Base-by-base conservation (phyloP, 23 red algal genomes). In the Gracilaria domingensis region DNA sequence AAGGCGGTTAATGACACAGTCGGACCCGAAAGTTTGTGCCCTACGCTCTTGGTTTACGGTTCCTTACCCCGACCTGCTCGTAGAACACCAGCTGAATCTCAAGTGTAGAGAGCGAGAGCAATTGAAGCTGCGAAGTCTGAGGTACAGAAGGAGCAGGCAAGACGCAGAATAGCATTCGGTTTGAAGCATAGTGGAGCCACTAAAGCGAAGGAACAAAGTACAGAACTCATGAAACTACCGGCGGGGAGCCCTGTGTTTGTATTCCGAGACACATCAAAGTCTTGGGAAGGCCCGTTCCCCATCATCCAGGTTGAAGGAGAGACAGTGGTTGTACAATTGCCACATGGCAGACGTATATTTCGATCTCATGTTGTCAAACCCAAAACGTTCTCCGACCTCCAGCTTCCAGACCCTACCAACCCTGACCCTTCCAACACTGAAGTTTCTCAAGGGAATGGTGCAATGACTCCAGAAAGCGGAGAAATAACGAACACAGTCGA, bases 81-180 rank as follows among this genome's bases (percentile, higher is more conserved):
- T 0, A 35, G 13, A 16, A 42, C 12, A 6, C 59, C 59, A 0
- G n/a, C 60, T 2, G 36, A 39, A n/a, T n/a, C 55, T 3, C 55
- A 66, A 70, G 38, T 85, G 4, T 12, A 33, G 8, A 6, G 58
- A 5, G 82, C 82, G 39, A 49, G 23, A 70, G 60, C 64, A 6
- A 71, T 85, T 38, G 82, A 85, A 20, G 0, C 18, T 1, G 60
- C 82, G 1, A 12, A 0, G 82, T 47, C 69, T 12, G 59, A 17
- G 34, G 64, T 85, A 16, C 36, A 70, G 40, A 85, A 69, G 40
- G 50, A 61, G 64, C 86, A 89, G n/a, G 66, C 86, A 69, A 24
- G 34, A 33, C 29, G 86, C 8, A 79, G 32, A 66, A 4, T 89
- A 2, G 18, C 86, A 4, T 26, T 89, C n/a, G 86, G 29, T 38